These are phyloP conservation scores for Nevesoporus exiguus DNA, from an alignment of 768 basidiomycete genomes.

Conservation along the genomic window DNA sequence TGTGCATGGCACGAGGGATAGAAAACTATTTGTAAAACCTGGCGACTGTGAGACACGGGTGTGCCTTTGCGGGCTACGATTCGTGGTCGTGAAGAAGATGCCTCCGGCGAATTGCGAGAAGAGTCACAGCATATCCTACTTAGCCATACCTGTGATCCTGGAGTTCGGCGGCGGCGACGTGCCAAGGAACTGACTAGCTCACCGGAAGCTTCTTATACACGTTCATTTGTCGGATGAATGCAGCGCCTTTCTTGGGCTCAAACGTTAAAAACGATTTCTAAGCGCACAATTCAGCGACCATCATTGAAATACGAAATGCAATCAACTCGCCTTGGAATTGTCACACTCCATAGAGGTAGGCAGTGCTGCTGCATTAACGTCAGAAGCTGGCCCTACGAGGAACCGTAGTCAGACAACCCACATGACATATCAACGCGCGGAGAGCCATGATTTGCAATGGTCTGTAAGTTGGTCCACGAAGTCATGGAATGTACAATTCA, in stretches of 20 bases:
- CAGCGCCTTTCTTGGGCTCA: background rate
- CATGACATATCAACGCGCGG: background rate
- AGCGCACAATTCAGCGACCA: background rate
- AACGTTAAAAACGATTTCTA: conserved; percentile 7
- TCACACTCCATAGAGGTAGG: background rate
- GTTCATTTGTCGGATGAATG: background rate
- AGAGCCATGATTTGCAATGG: background rate
- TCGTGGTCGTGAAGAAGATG: background rate
- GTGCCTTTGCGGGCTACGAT: background rate
- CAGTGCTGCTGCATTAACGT: background rate
- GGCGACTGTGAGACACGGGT: background rate
- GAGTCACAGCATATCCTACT: background rate
- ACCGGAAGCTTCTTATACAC: conserved; percentile 5
- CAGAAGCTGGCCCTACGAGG: background rate
- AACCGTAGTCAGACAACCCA: background rate
- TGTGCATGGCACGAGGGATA: background rate
- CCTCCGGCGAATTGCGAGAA: background rate
- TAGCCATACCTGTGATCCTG: conserved; percentile 6
- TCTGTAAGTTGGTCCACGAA: background rate
- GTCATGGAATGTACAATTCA: background rate
- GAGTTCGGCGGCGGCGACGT: background rate
- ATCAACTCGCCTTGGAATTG: background rate
- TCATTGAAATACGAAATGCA: background rate
- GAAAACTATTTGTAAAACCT: background rate
- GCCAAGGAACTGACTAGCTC: background rate